Percentiles rank a stretch among this genome's conserved stretches.
phyloP scores from a whole-genome alignment of 192 early-diverging fungal genomes.

The Coemansia sp. region DNA sequence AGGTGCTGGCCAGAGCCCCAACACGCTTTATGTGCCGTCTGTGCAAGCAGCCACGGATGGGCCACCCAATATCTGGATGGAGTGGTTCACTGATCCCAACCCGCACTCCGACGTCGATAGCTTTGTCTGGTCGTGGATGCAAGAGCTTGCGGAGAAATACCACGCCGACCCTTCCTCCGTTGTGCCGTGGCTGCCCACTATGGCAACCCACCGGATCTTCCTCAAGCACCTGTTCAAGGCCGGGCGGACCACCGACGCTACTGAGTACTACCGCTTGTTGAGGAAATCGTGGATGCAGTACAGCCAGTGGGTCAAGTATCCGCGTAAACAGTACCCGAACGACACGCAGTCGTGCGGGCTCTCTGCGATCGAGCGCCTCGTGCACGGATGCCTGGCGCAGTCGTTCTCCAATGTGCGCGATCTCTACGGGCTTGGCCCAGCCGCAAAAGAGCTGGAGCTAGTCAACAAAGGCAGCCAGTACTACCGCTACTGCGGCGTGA shows the following conservation, averaged over 20 bases:
- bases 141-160: constrained; percentile 16
- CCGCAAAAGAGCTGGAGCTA: background rate
- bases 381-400: constrained; percentile 20
- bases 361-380: constrained; percentile 12
- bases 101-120: background rate
- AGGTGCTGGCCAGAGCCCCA: background rate
- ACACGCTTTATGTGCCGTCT: constrained; percentile 5
- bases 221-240: constrained; percentile 12
- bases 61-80: constrained; percentile 22
- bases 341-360: background rate
- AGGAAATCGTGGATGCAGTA: constrained; percentile 26
- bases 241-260: background rate
- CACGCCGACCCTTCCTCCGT: background rate
- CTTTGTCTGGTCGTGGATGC: constrained; percentile 15
- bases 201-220: constrained; percentile 37
- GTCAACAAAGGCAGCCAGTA: background rate
- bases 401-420: constrained; percentile 2
- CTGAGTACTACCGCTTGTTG: constrained; percentile 13
- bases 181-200: constrained; percentile 37
- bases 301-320: constrained; percentile 13
- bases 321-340: background rate
- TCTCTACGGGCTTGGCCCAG: constrained; percentile 7
- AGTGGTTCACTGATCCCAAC: constrained; percentile 12
- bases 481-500: constrained; percentile 8
- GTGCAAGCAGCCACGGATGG: background rate